Evolutionary conservation across 768 basidiomycete species (phyloP).

Genomic region (Psilocybe sp.): DNA sequence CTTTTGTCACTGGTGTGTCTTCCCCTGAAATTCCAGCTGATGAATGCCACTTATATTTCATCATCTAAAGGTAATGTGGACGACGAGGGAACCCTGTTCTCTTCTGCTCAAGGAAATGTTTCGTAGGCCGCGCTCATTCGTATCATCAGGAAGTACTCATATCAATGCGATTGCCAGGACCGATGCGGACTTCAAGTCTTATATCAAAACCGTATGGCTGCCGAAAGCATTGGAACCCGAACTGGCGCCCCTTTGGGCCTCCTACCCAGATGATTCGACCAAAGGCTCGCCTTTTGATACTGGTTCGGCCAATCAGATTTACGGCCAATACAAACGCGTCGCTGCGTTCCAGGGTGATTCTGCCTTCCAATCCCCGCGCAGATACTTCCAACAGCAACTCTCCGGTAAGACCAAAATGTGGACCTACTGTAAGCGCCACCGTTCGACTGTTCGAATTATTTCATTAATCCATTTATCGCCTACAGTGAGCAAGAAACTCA

Average conservation of each 20-base stretch:
- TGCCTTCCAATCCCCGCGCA: conserved; percentile 46
- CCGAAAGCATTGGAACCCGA: conserved; percentile 12
- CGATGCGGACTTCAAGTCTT: conserved; percentile 16
- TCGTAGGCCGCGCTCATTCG: conserved; percentile 27
- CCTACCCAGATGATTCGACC: conserved; percentile 7
- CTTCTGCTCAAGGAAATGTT: conserved; percentile 38
- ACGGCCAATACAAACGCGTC: conserved; percentile 43
- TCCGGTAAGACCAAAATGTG: conserved; percentile 41
- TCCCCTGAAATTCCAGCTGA: background rate
- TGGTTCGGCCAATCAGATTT: conserved; percentile 5
- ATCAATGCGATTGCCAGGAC: conserved; percentile 11
- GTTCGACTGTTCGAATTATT: background rate
- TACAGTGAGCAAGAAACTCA: background rate
- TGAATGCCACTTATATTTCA: background rate
- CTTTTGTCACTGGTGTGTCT: background rate
- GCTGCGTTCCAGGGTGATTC: conserved; percentile 48
- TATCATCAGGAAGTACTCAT: background rate
- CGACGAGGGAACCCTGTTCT: conserved; percentile 41
- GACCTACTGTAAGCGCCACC: conserved; percentile 44
- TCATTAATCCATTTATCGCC: background rate
- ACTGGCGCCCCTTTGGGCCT: conserved; percentile 3
- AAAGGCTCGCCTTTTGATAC: conserved; percentile 12
- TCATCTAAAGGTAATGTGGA: conserved; percentile 39
- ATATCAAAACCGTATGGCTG: conserved; percentile 14
- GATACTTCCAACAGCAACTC: conserved; percentile 40